phyloP scores from a whole-genome alignment of 306 rosid genomes.

The Vachellia collinsii region DNA sequence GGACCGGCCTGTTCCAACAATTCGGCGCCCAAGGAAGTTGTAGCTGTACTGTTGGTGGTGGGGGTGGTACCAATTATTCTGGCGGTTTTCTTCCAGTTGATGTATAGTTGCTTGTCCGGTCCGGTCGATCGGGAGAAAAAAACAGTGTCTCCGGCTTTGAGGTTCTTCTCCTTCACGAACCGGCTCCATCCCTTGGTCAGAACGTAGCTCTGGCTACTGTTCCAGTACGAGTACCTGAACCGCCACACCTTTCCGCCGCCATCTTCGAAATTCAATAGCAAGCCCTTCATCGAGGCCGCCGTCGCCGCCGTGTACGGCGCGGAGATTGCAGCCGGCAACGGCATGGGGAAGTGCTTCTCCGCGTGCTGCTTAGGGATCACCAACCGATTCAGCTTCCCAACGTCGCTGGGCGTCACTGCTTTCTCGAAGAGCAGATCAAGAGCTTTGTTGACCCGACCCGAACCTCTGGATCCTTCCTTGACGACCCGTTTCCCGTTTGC shows the following conservation, averaged over 20 bases:
- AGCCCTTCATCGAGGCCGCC: constrained; percentile 56
- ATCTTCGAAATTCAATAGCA: constrained; percentile 81
- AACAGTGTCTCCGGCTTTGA: constrained; percentile 91
- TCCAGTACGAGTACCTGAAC: constrained; percentile 96
- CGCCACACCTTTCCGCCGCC: constrained; percentile 96
- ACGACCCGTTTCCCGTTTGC: constrained; percentile 23
- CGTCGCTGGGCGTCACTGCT: constrained; percentile 93
- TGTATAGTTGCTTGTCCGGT: constrained; percentile 71
- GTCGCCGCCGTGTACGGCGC: not conserved
- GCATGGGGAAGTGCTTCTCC: constrained; percentile 89
- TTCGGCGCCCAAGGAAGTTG: not conserved
- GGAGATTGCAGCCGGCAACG: constrained; percentile 32
- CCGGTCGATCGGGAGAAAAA: constrained; percentile 75
- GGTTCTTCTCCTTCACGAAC: constrained; percentile 88
- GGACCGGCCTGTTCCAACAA: constrained; percentile 49
- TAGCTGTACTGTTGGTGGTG: not conserved
- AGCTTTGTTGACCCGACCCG: constrained; percentile 38
- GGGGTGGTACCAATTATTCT: constrained; percentile 4
- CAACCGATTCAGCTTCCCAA: constrained; percentile 82
- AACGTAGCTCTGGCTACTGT: constrained; percentile 96
- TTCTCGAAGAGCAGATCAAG: constrained; percentile 89
- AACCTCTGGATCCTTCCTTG: not conserved
- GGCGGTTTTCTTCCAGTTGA: constrained; percentile 72
- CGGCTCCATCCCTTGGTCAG: constrained; percentile 98
- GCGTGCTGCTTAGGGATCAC: constrained; percentile 98